Percentiles rank a stretch among this genome's conserved stretches.
Evolutionary conservation across 2,329 filamentous ascomycete genomes (phyloP).

Genomic region (Neopestalotiopsis rosae): DNA sequence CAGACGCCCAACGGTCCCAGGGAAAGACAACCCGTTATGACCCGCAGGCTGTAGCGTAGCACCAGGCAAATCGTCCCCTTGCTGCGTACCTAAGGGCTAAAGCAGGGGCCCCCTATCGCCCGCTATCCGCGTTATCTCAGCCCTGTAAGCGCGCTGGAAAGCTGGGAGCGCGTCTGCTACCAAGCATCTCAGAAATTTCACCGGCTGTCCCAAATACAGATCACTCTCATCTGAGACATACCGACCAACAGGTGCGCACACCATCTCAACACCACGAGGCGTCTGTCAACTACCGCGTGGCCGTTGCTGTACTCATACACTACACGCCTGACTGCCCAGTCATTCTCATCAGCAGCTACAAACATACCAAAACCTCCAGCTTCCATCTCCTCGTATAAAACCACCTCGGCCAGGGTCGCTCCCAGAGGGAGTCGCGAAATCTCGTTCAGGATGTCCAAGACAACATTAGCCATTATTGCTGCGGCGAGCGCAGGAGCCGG

Average conservation of each 20-base stretch:
- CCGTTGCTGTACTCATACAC: conserved; percentile 14
- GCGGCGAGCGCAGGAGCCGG: conserved; percentile 78
- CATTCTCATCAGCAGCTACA: background rate
- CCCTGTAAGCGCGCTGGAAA: conserved; percentile 1
- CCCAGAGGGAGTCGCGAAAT: conserved; percentile 19
- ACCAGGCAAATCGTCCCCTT: background rate
- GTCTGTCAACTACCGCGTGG: conserved; percentile 15
- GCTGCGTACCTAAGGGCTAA: background rate
- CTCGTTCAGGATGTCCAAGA: conserved; percentile 72
- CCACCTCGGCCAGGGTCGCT: conserved; percentile 15
- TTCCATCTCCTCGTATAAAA: conserved; percentile 16
- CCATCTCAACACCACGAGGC: conserved; percentile 17
- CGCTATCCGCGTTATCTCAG: background rate
- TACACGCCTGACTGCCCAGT: conserved; percentile 15
- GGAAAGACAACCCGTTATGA: background rate
- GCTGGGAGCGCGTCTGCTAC: background rate
- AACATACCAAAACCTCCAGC: background rate
- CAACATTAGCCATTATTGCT: conserved; percentile 76
- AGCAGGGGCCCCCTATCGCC: conserved; percentile 5
- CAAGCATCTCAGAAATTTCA: conserved; percentile 12
- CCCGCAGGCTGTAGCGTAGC: background rate
- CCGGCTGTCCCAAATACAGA: background rate
- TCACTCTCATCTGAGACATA: conserved; percentile 8
- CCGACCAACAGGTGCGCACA: conserved; percentile 16
- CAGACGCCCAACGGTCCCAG: background rate